These are phyloP conservation scores for Vinca major DNA, from an alignment of 305 asterid species.

Conservation along the genomic window DNA sequence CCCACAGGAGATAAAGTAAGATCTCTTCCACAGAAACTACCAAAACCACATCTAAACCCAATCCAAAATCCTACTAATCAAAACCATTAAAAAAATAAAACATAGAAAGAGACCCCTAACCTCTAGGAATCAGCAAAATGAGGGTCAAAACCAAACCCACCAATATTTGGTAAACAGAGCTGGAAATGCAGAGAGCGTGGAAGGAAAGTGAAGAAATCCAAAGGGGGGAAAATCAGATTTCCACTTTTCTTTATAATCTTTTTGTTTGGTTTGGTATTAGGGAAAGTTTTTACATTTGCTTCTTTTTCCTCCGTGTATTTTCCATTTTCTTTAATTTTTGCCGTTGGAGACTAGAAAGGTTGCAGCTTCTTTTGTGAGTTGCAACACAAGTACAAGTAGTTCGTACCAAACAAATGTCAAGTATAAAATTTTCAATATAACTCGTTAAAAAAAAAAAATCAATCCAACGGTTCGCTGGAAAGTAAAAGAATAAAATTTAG, in stretches of 20 bases:
- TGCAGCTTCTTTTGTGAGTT: slow-evolving; percentile 9
- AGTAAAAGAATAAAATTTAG: too few relatives aligned
- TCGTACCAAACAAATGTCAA: too few relatives aligned
- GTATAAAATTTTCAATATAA: too few relatives aligned
- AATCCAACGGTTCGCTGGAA: too few relatives aligned
- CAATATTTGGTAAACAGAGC: slow-evolving; percentile 17
- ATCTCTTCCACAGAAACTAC: slow-evolving; percentile 44
- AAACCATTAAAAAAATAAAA: slow-evolving; percentile 10
- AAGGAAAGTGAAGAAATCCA: slow-evolving; percentile 42
- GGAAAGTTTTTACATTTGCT: slow-evolving; percentile 23
- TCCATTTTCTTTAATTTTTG: neutral
- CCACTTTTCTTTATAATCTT: slow-evolving; percentile 16
- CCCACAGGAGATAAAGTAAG: slow-evolving; percentile 34
- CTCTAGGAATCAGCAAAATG: slow-evolving; percentile 15
- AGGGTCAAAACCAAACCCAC: slow-evolving; percentile 24
- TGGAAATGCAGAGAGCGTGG: slow-evolving; percentile 31
- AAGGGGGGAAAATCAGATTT: slow-evolving; percentile 25
- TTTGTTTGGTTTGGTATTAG: slow-evolving; percentile 44
- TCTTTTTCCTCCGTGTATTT: neutral
- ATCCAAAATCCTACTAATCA: slow-evolving; percentile 30
- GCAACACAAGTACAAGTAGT: neutral
- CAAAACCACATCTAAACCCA: slow-evolving; percentile 33
- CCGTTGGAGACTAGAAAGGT: slow-evolving; percentile 15
- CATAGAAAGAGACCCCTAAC: slow-evolving; percentile 24
- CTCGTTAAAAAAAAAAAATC: too few relatives aligned